phyloP scores from a whole-genome alignment of 805 yeast species.

The Sugiyamaella valdiviana region DNA sequence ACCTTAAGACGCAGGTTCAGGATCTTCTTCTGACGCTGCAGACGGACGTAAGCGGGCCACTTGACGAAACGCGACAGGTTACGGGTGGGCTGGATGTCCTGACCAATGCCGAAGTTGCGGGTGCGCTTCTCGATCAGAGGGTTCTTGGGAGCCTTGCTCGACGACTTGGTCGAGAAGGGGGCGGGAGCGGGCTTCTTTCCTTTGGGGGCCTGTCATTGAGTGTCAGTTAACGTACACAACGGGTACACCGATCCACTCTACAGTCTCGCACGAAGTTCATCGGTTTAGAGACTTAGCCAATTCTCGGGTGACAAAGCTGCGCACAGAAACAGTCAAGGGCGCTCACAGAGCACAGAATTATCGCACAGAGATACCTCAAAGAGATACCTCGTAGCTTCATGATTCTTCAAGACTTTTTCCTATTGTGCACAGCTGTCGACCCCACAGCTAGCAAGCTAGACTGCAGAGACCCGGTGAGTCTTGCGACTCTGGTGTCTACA shows the following conservation, averaged over 20 bases:
- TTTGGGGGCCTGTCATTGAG: slow-evolving; percentile 29
- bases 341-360: no score
- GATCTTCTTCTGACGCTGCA: slow-evolving; percentile 98
- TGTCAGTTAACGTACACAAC: slow-evolving; percentile 11
- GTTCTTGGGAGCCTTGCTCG: slow-evolving; percentile 50
- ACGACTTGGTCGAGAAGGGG: slow-evolving; percentile 75
- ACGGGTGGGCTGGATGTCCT: slow-evolving; percentile 90
- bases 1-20: slow-evolving; percentile 94
- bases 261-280: slow-evolving; percentile 25
- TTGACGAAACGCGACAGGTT: slow-evolving; percentile 95
- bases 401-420: no score
- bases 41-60: slow-evolving; percentile 98
- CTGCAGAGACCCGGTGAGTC: neutral
- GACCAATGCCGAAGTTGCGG: slow-evolving; percentile 95
- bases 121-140: slow-evolving; percentile 88
- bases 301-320: no score
- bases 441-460: no score
- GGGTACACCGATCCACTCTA: slow-evolving; percentile 25
- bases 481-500: neutral
- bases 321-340: no score
- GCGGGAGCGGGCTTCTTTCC: slow-evolving; percentile 93
- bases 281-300: slow-evolving; percentile 19
- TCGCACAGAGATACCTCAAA: no score
- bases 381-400: no score
- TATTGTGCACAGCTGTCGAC: no score